These are phyloP conservation scores for Microcos paniculata DNA, from an alignment of 345 rosid genomes.

Conservation along the genomic window DNA sequence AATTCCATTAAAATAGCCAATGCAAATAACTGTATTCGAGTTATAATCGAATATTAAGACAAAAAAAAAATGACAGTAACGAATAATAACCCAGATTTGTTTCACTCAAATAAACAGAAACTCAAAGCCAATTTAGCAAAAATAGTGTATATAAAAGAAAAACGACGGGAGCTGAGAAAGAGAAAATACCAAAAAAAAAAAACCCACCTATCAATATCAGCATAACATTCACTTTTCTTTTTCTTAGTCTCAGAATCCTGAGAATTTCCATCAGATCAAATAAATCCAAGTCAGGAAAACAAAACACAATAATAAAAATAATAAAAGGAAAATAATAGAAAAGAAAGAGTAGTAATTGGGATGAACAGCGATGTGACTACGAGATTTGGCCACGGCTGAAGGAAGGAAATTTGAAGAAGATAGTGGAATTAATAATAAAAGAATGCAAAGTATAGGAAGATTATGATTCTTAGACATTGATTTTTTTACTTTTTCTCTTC, in stretches of 20 bases:
- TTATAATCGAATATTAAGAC: too few species aligned
- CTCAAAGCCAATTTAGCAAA: not conserved
- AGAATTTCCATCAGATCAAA: not conserved
- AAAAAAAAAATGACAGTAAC: not conserved
- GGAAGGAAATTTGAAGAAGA: not conserved
- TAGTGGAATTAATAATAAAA: slow-evolving; percentile 5
- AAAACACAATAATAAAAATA: not conserved
- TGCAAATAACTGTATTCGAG: too few species aligned
- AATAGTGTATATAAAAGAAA: not conserved
- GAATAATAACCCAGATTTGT: not conserved
- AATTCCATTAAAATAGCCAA: too few species aligned
- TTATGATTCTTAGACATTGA: not conserved
- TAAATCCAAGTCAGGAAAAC: not conserved
- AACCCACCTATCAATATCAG: slow-evolving; percentile 21
- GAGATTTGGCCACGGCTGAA: slow-evolving; percentile 19
- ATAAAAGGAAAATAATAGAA: too few species aligned
- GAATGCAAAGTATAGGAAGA: not conserved
- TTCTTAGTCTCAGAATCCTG: slow-evolving; percentile 20
- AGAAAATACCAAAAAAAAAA: not conserved
- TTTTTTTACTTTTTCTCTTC: not conserved
- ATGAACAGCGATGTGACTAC: slow-evolving; percentile 13
- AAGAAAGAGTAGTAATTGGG: not conserved
- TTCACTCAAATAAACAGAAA: not conserved
- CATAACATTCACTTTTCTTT: slow-evolving; percentile 22
- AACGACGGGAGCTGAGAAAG: not conserved